Base-by-base conservation (phyloP, 352 stramenopile genomes). In the Thalassiosira ordinaria region DNA sequence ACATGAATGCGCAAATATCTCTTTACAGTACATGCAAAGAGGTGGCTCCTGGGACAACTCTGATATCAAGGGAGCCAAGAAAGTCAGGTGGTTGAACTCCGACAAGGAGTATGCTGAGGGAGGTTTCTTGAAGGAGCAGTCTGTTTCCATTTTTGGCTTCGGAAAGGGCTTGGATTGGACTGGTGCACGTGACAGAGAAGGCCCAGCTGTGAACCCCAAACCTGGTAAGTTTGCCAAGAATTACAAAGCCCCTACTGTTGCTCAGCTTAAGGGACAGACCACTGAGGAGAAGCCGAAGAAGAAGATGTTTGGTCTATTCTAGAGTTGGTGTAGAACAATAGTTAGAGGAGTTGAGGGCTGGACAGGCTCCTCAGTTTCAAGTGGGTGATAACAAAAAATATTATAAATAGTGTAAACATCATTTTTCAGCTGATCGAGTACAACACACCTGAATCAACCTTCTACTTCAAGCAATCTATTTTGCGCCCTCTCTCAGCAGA, bases 91-190 rank as follows among this genome's bases (percentile, higher is more conserved):
- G 89, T 59, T 91, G 8, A 63, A 75, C 18, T 90, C 79, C 13
- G 89, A 94, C 51, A 94, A 94, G 56, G 85, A 88, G 24, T 94
- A 94, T 59, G 81, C 85, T 0, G 35, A 14, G 20, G 89, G 89
- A 55, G 89, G 89, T 20, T 92, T 80, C 74, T 85, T 82, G 61
- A 92, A 90, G 41, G 82, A 87, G 24, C 89, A 94, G 66, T 86
- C 64, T 44, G 79, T 94, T 4, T 86, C 68, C 13, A 91, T 94
- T 66, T 91, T 94, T 62, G 89, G 89, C 6, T 68, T 84, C 14
- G 89, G 89, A 27, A 65, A 74, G 51, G 89, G 87, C 49, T 68
- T 94, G 11, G 89, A 94, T 59, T 94, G 89, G 89, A 92, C 89
- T 63, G 89, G 89, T 24, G 74, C 29, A 16, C 62, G 74, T 35